These are phyloP conservation scores for Metarhizium album DNA, from an alignment of 2,329 filamentous ascomycete genomes.

Conservation along the genomic window DNA sequence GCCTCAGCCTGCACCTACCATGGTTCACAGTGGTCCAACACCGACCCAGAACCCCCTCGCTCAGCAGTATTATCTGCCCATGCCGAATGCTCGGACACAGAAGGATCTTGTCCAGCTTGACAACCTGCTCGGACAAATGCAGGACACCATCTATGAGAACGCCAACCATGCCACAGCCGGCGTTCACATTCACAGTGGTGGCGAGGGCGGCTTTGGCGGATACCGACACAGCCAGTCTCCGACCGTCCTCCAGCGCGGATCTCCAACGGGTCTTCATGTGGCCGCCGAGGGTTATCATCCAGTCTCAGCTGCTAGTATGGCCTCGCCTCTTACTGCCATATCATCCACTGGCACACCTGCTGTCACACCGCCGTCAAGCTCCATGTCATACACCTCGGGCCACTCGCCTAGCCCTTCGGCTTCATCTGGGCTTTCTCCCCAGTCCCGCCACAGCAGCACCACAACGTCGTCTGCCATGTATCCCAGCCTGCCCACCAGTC, in stretches of 20 bases:
- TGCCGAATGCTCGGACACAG: constrained; percentile 84
- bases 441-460: constrained; percentile 49
- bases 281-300: constrained; percentile 26
- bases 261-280: constrained; percentile 21
- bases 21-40: constrained; percentile 42
- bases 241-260: constrained; percentile 29
- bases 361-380: constrained; percentile 64
- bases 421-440: constrained; percentile 53
- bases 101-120: constrained; percentile 90
- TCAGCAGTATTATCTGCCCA: constrained; percentile 79
- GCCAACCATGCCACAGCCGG: constrained; percentile 72
- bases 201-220: constrained; percentile 51
- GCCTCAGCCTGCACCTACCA: constrained; percentile 27
- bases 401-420: constrained; percentile 66
- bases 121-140: constrained; percentile 90
- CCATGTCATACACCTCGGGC: constrained; percentile 65
- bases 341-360: constrained; percentile 62
- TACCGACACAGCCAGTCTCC: constrained; percentile 48
- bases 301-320: constrained; percentile 44
- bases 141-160: constrained; percentile 91
- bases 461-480: constrained; percentile 56
- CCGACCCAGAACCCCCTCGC: constrained; percentile 45
- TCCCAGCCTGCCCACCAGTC: constrained; percentile 48
- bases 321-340: constrained; percentile 47
- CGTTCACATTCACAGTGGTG: constrained; percentile 63